phyloP scores from a whole-genome alignment of 805 yeast genomes.

The Zygosaccharomyces bailii region DNA sequence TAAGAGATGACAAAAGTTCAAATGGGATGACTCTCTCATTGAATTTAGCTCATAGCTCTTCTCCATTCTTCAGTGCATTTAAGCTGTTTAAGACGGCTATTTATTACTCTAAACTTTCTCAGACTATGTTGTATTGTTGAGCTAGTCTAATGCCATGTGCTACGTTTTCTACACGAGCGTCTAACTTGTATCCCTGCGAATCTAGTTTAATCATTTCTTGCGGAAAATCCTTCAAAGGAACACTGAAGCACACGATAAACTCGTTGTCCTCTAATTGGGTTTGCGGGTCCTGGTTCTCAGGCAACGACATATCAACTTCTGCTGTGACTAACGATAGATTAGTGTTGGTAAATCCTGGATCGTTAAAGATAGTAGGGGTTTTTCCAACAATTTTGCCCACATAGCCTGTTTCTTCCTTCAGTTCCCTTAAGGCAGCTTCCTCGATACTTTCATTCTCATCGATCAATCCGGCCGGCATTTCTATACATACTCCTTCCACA shows the following conservation, averaged over 20 bases:
- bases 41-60: too few relatives aligned
- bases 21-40: too few relatives aligned
- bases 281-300: slow-evolving; percentile 63
- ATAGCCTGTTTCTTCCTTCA: slow-evolving; percentile 91
- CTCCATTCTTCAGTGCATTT: too few relatives aligned
- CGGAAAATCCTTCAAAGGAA: slow-evolving; percentile 59
- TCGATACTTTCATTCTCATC: slow-evolving; percentile 79
- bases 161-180: slow-evolving; percentile 82
- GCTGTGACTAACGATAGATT: slow-evolving; percentile 77
- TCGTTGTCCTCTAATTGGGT: slow-evolving; percentile 86
- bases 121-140: slow-evolving; percentile 26
- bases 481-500: slow-evolving; percentile 80
- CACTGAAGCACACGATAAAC: slow-evolving; percentile 82
- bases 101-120: neutral
- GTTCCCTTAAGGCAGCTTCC: slow-evolving; percentile 80
- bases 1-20: too few relatives aligned
- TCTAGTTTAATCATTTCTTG: slow-evolving; percentile 50
- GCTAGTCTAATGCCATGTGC: slow-evolving; percentile 77
- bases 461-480: slow-evolving; percentile 91
- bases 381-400: slow-evolving; percentile 56
- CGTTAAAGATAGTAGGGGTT: slow-evolving; percentile 57
- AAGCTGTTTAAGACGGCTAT: too few relatives aligned
- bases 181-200: slow-evolving; percentile 69
- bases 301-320: slow-evolving; percentile 64
- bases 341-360: slow-evolving; percentile 90